Conservation (phyloP, 1,284 basidiomycete species). For the Gymnopus androsaceus region DNA sequence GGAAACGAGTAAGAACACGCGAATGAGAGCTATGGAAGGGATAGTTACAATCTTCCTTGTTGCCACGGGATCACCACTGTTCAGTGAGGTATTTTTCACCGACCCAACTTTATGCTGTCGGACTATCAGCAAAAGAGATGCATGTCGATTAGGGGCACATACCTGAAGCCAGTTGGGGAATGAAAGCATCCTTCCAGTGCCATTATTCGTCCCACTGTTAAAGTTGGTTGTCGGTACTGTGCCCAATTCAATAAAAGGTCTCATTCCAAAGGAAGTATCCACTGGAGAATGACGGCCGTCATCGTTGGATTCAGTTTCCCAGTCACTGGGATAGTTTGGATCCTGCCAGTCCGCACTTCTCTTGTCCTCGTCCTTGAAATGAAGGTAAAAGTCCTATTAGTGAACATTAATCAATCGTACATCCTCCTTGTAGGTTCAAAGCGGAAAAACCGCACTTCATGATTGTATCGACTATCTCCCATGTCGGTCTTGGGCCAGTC, state of each 20-base stretch:
- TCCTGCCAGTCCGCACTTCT: background rate
- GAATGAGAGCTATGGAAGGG: background rate
- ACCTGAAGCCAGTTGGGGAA: conserved; percentile 24
- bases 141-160: background rate
- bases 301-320: conserved; percentile 9
- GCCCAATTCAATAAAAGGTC: conserved; percentile 5
- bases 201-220: background rate
- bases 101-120: conserved; percentile 3
- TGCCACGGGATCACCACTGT: background rate
- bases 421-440: too few relatives aligned
- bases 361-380: background rate
- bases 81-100: background rate
- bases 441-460: conserved; percentile 1
- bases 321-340: conserved; percentile 19
- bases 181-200: conserved; percentile 21
- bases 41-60: conserved; percentile 12
- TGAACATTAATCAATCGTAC: too few relatives aligned
- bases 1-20: background rate
- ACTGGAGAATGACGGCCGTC: background rate
- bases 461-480: background rate
- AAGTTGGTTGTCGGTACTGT: conserved; percentile 9
- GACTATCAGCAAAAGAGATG: background rate
- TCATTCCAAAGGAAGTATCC: background rate
- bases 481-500: conserved; percentile 9
- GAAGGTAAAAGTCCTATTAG: too few relatives aligned